Evolutionary conservation across 2,329 filamentous ascomycete species (phyloP).

Genomic region (Botrytis fabae): DNA sequence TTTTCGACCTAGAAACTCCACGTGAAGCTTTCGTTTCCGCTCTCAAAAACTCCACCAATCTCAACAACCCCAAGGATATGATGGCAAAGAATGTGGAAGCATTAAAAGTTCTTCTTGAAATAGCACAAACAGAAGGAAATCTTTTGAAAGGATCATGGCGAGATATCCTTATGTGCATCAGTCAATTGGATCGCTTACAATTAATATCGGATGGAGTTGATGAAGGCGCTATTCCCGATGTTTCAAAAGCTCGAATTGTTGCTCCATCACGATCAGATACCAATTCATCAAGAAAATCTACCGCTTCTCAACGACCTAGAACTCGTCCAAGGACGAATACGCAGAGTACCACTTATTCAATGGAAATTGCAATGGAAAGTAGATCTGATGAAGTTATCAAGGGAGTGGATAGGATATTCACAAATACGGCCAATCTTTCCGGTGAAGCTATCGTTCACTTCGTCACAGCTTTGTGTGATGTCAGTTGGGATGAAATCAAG

Average conservation of each 20-base stretch:
- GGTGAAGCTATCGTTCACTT: constrained; percentile 96
- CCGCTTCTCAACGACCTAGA: constrained; percentile 54
- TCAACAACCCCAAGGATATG: constrained; percentile 95
- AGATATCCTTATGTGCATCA: constrained; percentile 91
- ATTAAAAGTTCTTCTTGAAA: constrained; percentile 84
- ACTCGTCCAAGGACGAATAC: constrained; percentile 53
- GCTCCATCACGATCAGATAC: constrained; percentile 54
- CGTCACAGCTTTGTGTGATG: constrained; percentile 85
- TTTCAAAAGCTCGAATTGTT: constrained; percentile 77
- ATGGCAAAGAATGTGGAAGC: constrained; percentile 95
- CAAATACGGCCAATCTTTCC: constrained; percentile 88
- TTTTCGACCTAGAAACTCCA: constrained; percentile 91
- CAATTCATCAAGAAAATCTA: constrained; percentile 62
- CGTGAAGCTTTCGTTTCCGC: constrained; percentile 93
- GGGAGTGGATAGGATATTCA: constrained; percentile 93
- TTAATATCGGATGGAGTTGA: constrained; percentile 93
- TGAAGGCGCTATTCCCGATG: constrained; percentile 87
- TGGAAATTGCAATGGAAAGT: constrained; percentile 87
- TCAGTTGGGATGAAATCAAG: constrained; percentile 99
- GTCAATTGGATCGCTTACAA: constrained; percentile 91
- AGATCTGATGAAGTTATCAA: constrained; percentile 91
- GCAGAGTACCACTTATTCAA: constrained; percentile 53
- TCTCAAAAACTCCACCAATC: constrained; percentile 88
- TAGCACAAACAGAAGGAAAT: constrained; percentile 92
- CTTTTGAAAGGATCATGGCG: constrained; percentile 88